Conservation (phyloP, 768 basidiomycete species). For the Hysterangium stoloniferum region DNA sequence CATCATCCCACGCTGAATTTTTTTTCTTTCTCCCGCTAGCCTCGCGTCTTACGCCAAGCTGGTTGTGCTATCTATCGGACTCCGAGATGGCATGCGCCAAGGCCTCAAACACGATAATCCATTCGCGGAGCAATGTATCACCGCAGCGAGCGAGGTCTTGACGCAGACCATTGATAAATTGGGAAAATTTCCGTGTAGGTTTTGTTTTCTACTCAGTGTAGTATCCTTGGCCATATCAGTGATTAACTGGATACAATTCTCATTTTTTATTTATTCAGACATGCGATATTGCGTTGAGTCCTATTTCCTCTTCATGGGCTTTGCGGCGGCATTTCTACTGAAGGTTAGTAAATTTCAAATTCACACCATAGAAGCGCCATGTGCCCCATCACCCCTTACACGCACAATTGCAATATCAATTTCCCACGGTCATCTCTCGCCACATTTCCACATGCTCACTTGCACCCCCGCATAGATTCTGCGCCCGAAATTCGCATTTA, state of each 20-base stretch:
- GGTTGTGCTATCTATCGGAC: constrained; percentile 82
- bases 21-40: constrained; percentile 28
- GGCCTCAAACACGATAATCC: constrained; percentile 33
- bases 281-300: constrained; percentile 27
- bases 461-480: constrained; percentile 40
- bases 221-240: too few relatives aligned
- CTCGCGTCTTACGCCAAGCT: constrained; percentile 72
- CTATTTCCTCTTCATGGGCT: constrained; percentile 34
- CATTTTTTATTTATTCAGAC: not conserved
- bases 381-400: too few relatives aligned
- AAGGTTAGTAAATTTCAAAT: constrained; percentile 34
- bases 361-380: too few relatives aligned
- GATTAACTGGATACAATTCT: too few relatives aligned
- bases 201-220: not conserved
- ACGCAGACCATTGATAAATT: constrained; percentile 58
- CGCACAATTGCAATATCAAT: not conserved
- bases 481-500: constrained; percentile 62
- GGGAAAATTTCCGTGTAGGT: constrained; percentile 23
- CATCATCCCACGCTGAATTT: constrained; percentile 4
- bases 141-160: constrained; percentile 61
- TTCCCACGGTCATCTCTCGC: not conserved
- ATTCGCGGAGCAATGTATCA: constrained; percentile 47
- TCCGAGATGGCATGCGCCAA: constrained; percentile 73
- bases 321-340: constrained; percentile 52
- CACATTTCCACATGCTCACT: not conserved